A percentile compares a stretch with the other conserved stretches of the same genome.
phyloP scores from a whole-genome alignment of 345 rosid genomes.

The Linum tenue region DNA sequence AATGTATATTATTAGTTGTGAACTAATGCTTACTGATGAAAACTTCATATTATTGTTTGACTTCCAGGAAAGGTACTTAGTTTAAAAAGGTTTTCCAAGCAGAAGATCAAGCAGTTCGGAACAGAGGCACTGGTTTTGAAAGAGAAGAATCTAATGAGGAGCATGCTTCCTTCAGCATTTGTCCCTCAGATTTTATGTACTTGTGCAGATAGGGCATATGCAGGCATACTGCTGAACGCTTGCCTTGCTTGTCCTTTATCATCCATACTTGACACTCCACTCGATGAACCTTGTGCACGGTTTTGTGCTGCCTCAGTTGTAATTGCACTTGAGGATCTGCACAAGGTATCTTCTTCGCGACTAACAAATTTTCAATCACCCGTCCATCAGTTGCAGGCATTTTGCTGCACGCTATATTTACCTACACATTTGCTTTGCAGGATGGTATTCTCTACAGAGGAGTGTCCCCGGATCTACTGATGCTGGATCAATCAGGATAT shows the following conservation, averaged over 20 bases:
- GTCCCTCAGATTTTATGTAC: constrained; percentile 67
- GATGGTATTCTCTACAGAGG: constrained; percentile 76
- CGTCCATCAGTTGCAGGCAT: background rate
- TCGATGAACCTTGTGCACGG: constrained; percentile 63
- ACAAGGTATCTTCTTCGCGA: constrained; percentile 45
- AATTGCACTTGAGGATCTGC: constrained; percentile 67
- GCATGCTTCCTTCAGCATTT: constrained; percentile 44
- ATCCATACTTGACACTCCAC: constrained; percentile 63
- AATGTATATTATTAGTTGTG: background rate
- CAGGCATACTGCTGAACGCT: constrained; percentile 61
- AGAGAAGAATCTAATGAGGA: constrained; percentile 76
- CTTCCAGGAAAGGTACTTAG: constrained; percentile 51
- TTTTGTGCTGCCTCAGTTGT: constrained; percentile 71
- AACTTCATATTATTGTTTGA: constrained; percentile 8
- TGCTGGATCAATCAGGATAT: constrained; percentile 78
- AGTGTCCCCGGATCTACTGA: constrained; percentile 65
- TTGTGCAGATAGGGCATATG: constrained; percentile 50
- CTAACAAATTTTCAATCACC: constrained; percentile 1
- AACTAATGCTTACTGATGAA: constrained; percentile 10
- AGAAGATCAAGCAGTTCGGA: constrained; percentile 62
- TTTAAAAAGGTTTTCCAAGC: constrained; percentile 82
- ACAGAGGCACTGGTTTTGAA: constrained; percentile 78
- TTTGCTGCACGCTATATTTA: constrained; percentile 4
- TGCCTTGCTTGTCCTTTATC: constrained; percentile 72
- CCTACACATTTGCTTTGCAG: constrained; percentile 37